Evolutionary conservation across 176 grass and related monocot species (phyloP), one percentile per base, ranked within the genome.

Genomic region (Aegilops umbellulata): DNA sequence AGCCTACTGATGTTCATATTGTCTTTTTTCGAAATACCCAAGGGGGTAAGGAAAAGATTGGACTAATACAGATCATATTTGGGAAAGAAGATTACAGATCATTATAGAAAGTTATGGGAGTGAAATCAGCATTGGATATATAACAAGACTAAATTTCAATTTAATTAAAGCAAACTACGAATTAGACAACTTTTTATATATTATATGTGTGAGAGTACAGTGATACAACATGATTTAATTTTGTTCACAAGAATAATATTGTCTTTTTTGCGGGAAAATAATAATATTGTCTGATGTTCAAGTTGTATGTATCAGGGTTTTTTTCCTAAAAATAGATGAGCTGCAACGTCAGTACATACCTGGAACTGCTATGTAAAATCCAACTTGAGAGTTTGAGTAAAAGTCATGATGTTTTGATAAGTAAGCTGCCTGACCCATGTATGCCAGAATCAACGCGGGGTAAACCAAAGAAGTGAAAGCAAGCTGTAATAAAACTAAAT

Each of bases 361-460:
- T 87, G 97, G 97, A 91, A 99, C 97, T 76, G 97, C 95, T 0
- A 94, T 93, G 83, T 96, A 99, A 91, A 99, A 99, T 60, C 97
- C 97, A 72, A 99, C 91, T 77, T 99, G 88, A 65, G 93, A 96
- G 36, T 80, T 88, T 8, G 97, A 88, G 34, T 96, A 87, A 20
- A 91, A 89, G 62, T 90, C 90, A 80, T 99, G 97, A 83, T 99
- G 92, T 34, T 53, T 91, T 58, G 97, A 99, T n/a, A 99, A 94
- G 74, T 96, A 96, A 72, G 97, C 94, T 75, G 97, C 97, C 89
- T 99, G 97, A 32, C 97, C 97, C 97, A 99, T 99, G 87, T 99
- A 99, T 71, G 92, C 97, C 80, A 99, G 83, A 87, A 99, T 99
- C 61, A 99, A 80, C 2, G 97, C 90, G 0, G 97, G 97, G 86